phyloP scores from a whole-genome alignment of 2,329 filamentous ascomycete genomes.

The Botrytis aclada region DNA sequence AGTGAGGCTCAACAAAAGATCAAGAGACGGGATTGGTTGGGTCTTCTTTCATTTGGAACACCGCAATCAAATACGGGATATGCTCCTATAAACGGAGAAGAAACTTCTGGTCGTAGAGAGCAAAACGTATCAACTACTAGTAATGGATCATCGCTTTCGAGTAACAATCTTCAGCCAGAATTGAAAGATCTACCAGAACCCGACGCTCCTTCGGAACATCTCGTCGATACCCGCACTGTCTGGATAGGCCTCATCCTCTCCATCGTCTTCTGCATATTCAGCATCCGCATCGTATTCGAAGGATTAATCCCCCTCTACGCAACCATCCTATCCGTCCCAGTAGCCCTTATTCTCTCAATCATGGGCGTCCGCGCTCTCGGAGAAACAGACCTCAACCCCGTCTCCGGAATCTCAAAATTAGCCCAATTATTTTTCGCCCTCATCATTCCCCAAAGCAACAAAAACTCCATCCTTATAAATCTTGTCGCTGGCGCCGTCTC shows the following conservation, averaged over 20 bases:
- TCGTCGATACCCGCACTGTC: constrained; percentile 70
- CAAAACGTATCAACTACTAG: constrained; percentile 20
- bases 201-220: constrained; percentile 81
- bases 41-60: constrained; percentile 26
- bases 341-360: constrained; percentile 78
- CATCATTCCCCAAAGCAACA: constrained; percentile 75
- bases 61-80: constrained; percentile 31
- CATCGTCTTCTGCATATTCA: constrained; percentile 73
- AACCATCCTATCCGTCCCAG: constrained; percentile 73
- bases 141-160: neutral
- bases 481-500: constrained; percentile 87
- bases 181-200: constrained; percentile 45
- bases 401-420: constrained; percentile 93
- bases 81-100: constrained; percentile 27
- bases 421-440: constrained; percentile 94
- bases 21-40: constrained; percentile 34
- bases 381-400: constrained; percentile 92
- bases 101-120: constrained; percentile 21
- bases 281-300: constrained; percentile 81
- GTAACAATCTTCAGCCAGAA: neutral
- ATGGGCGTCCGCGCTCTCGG: constrained; percentile 68
- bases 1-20: constrained; percentile 33
- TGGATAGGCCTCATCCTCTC: constrained; percentile 73
- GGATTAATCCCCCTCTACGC: constrained; percentile 74
- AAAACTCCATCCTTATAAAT: constrained; percentile 90